phyloP scores from a whole-genome alignment of 176 grass and related monocot species.

The Carex littledalei region DNA sequence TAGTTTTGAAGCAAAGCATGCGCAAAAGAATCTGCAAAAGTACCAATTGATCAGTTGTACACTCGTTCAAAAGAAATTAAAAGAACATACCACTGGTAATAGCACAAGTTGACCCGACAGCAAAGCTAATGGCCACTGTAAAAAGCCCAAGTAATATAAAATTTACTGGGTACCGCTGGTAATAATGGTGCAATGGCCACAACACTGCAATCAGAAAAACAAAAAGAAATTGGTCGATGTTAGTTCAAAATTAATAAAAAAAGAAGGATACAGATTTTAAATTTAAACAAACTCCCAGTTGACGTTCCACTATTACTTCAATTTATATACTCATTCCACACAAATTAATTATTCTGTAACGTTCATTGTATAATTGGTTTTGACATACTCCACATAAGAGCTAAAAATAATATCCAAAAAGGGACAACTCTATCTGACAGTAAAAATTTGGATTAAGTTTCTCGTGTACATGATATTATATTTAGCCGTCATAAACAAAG shows the following conservation, averaged over 20 bases:
- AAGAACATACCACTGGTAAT: constrained; percentile 53
- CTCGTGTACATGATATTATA: background rate
- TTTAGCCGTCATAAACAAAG: background rate
- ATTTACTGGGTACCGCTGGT: constrained; percentile 65
- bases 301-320: background rate
- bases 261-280: background rate
- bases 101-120: constrained; percentile 56
- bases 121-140: constrained; percentile 59
- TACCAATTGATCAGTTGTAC: too few species aligned
- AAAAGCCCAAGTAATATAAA: constrained; percentile 63
- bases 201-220: constrained; percentile 31
- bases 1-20: background rate
- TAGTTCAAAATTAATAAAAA: background rate
- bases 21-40: background rate
- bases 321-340: background rate
- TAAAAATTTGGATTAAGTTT: background rate
- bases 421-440: background rate
- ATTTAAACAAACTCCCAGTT: background rate
- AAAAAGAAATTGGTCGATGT: background rate
- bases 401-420: background rate
- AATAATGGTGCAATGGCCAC: constrained; percentile 46
- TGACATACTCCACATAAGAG: background rate
- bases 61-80: background rate
- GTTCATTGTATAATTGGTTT: background rate
- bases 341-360: background rate